Evolutionary conservation across 257 asterid species (phyloP), one percentile per base, ranked within the genome.

Genomic region (Orobanche coerulescens): DNA sequence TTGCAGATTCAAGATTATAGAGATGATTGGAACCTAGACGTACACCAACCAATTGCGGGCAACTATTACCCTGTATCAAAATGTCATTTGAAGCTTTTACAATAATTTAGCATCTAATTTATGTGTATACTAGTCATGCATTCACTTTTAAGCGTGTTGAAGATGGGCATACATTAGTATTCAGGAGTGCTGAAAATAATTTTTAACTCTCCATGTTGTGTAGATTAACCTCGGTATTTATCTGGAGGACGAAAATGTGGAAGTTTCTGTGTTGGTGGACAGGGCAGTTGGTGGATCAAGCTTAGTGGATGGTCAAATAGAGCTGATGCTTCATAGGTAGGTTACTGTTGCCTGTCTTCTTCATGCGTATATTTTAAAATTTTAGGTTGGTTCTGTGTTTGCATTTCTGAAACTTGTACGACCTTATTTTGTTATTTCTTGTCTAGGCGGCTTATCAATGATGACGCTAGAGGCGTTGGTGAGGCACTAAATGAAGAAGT

Each of bases 11-110:
- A 81, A 63, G 85, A 81, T 75, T 60, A 74, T 61, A 74, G 95
- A 73, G 74, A 57, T 76, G 95, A 86, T 71, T 86, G 95, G 95
- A 81, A 86, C 56, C 76, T 86, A 78, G 82, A 81, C 48, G 78
- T 76, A 48, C 73, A 83, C 73, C 87, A 86, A 72, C 95, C 92
- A 44, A 66, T 79, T 64, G 83, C 95, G 39, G 95, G 95, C 60
- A 86, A 86, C 76, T 86, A 86, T 78, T 86, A 83, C 62, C 95
- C 95, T 52, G 94, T 84, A 76, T n/a, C n/a, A n/a, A n/a, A n/a
- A n/a, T 64, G 89, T 42, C 68, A 62, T 54, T 12, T 73, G 63
- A 64, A 65, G 40, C 59, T 67, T 61, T 18, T 60, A 28, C n/a
- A 20, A 5, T 47, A 26, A 7, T 67, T 64, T 61, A 59, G 65